Evolutionary conservation across 805 yeast genomes (phyloP).

Genomic region (Wickerhamiella occidentalis): DNA sequence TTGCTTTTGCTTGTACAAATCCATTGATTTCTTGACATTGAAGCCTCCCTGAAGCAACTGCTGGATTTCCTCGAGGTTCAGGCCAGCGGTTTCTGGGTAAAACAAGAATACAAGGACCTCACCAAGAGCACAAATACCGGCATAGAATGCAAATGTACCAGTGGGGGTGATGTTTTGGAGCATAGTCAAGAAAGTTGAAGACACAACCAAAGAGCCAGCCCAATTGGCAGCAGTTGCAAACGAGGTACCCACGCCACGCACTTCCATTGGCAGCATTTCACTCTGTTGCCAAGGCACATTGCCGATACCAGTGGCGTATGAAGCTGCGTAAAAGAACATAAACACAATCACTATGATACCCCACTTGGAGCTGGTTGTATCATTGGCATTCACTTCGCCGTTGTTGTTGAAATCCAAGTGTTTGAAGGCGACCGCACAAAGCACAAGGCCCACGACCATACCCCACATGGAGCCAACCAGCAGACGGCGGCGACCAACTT

Average conservation of each 20-base stretch:
- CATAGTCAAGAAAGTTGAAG: slow-evolving; percentile 90
- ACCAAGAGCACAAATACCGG: slow-evolving; percentile 63
- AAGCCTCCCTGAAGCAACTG: slow-evolving; percentile 71
- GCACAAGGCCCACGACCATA: slow-evolving; percentile 61
- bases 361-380: slow-evolving; percentile 43
- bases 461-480: slow-evolving; percentile 72
- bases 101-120: slow-evolving; percentile 66
- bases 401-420: slow-evolving; percentile 53
- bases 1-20: slow-evolving; percentile 33
- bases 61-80: slow-evolving; percentile 86
- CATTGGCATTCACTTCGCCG: slow-evolving; percentile 31
- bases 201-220: slow-evolving; percentile 86
- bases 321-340: slow-evolving; percentile 79
- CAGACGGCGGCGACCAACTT: slow-evolving; percentile 76
- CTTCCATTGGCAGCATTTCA: slow-evolving; percentile 86
- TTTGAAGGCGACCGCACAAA: slow-evolving; percentile 89
- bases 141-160: slow-evolving; percentile 87
- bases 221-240: slow-evolving; percentile 88
- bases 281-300: slow-evolving; percentile 98
- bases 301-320: slow-evolving; percentile 90
- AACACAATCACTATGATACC: slow-evolving; percentile 75
- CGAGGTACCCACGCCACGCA: slow-evolving; percentile 85
- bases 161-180: slow-evolving; percentile 84
- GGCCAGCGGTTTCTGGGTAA: slow-evolving; percentile 84
- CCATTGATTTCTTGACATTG: slow-evolving; percentile 56